These are phyloP conservation scores for Boletus pseudo-olivaceus DNA, from an alignment of 768 basidiomycete species.

Conservation along the genomic window DNA sequence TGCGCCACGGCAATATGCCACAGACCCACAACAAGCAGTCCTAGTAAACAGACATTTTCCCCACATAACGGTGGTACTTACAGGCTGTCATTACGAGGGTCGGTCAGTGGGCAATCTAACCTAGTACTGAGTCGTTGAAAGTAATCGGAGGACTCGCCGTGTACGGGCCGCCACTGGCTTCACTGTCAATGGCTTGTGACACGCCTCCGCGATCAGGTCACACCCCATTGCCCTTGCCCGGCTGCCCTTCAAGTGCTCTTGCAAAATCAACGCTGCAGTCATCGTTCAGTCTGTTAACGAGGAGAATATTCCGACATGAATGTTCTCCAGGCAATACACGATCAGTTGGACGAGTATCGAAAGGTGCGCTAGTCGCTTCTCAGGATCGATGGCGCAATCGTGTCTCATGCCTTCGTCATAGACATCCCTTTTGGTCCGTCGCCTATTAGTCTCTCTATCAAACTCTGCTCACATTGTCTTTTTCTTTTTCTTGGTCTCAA, in stretches of 20 bases:
- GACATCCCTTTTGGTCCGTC: slow-evolving; percentile 22
- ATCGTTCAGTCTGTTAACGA: not conserved
- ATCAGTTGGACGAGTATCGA: slow-evolving; percentile 18
- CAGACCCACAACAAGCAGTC: no score
- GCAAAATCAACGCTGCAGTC: slow-evolving; percentile 1
- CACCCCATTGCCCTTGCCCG: not conserved
- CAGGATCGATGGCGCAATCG: slow-evolving; percentile 30
- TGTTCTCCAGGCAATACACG: slow-evolving; percentile 10
- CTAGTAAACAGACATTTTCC: no score
- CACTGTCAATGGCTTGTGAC: slow-evolving; percentile 13
- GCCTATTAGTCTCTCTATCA: not conserved
- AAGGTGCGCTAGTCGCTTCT: slow-evolving; percentile 17
- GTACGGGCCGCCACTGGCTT: no score
- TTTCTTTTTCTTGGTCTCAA: not conserved
- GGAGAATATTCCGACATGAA: slow-evolving; percentile 10
- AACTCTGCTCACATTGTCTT: not conserved
- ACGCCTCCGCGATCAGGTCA: not conserved
- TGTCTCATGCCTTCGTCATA: slow-evolving; percentile 27
- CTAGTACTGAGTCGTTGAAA: no score
- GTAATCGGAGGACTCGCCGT: no score
- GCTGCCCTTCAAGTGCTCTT: not conserved
- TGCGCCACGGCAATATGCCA: no score
- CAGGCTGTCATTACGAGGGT: no score
- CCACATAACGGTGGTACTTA: no score
- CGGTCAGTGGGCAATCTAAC: no score